These are phyloP conservation scores for Mollisia scopiformis DNA, from an alignment of 2,329 filamentous ascomycete species.

Conservation along the genomic window DNA sequence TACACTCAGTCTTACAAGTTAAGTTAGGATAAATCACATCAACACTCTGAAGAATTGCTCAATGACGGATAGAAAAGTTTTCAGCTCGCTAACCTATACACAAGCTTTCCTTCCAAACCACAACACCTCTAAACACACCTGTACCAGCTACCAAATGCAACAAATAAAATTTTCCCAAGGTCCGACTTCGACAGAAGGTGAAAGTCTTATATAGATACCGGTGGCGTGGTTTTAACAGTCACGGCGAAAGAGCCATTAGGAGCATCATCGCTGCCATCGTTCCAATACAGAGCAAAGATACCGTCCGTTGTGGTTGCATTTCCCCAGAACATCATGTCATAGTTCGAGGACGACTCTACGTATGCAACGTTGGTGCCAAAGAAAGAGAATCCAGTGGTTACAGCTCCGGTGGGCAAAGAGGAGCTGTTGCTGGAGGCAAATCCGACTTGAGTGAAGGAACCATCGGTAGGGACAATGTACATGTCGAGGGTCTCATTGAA, in stretches of 20 bases:
- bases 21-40: no score
- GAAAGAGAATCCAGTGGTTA: conserved; percentile 34
- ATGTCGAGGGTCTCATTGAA: conserved; percentile 25
- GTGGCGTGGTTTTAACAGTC: conserved; percentile 27
- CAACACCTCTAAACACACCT: not conserved
- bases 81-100: no score
- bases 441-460: conserved; percentile 30
- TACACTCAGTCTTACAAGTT: no score
- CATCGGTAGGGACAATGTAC: conserved; percentile 32
- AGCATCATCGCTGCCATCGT: conserved; percentile 15
- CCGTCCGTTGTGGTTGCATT: conserved; percentile 24
- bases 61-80: no score
- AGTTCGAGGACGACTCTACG: conserved; percentile 24
- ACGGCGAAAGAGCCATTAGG: conserved; percentile 22
- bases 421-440: conserved; percentile 29
- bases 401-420: conserved; percentile 23
- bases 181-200: not conserved
- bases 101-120: not conserved
- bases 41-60: no score
- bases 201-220: not conserved
- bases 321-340: conserved; percentile 32
- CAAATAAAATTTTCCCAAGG: not conserved
- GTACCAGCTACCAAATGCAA: not conserved
- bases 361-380: conserved; percentile 39
- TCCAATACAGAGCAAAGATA: conserved; percentile 32